Percentiles rank a stretch among this genome's conserved stretches.
phyloP scores from a whole-genome alignment of 768 basidiomycete species.

The Suillus subaureus region DNA sequence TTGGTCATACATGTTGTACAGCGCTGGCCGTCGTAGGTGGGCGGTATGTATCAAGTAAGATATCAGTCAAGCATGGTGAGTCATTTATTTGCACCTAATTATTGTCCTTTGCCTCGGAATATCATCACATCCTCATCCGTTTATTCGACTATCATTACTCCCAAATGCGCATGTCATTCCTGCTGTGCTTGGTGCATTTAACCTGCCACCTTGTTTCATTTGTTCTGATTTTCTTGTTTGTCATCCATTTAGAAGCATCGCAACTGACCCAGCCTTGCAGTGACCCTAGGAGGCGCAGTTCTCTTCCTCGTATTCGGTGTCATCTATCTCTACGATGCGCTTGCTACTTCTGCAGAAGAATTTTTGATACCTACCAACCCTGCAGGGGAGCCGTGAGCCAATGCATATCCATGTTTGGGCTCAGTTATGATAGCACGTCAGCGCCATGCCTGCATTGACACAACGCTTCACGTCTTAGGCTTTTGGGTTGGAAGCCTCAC shows the following conservation, averaged over 20 bases:
- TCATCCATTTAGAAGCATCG: slow-evolving; percentile 18
- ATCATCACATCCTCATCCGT: slow-evolving; percentile 74
- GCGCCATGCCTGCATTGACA: background rate
- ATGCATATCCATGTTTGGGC: background rate
- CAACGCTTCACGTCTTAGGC: background rate
- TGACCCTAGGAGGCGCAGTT: slow-evolving; percentile 80
- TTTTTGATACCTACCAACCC: slow-evolving; percentile 16
- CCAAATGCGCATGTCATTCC: slow-evolving; percentile 72
- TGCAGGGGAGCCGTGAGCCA: background rate
- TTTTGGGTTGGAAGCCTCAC: background rate
- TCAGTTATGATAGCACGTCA: background rate
- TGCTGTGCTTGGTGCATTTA: slow-evolving; percentile 53
- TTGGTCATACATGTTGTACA: slow-evolving; percentile 87
- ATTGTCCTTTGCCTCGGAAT: slow-evolving; percentile 28
- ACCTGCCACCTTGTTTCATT: slow-evolving; percentile 66
- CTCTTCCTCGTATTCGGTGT: slow-evolving; percentile 86
- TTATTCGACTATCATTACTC: slow-evolving; percentile 60
- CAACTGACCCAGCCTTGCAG: slow-evolving; percentile 39
- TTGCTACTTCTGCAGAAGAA: slow-evolving; percentile 27
- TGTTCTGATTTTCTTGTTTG: slow-evolving; percentile 66
- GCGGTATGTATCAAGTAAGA: slow-evolving; percentile 88
- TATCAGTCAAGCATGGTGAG: slow-evolving; percentile 70
- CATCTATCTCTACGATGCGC: slow-evolving; percentile 75
- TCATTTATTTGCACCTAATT: background rate
- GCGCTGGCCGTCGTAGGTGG: slow-evolving; percentile 91